Base-by-base conservation (phyloP, 768 basidiomycete genomes). In the Grammothele lineata region DNA sequence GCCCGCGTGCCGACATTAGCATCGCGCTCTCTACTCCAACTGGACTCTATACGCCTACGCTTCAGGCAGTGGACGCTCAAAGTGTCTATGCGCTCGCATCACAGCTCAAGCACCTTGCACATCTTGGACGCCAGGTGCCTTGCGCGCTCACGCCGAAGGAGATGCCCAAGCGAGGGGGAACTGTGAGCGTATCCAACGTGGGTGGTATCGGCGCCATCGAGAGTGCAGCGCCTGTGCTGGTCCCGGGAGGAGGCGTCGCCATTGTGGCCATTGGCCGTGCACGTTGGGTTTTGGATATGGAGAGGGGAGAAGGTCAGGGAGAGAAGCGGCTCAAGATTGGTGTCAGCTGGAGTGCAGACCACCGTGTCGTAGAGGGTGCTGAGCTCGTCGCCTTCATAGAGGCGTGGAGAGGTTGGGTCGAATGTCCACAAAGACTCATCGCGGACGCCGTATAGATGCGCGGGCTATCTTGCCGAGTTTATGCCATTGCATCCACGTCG, bases 371-470 rank as follows among this genome's bases (percentile, higher is more conserved):
- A 9, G 91, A 94, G 61, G 91, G 91, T 4, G 91, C 90, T 1
- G 91, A 94, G 67, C 62, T 94, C 51, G 89, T 87, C 43, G 89
- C 87, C 53, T 91, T 94, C 62, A 85, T 91, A 50, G 89, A 92
- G 69, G 71, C 74, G 35, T 94, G 91, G 91, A 78, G 90, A 50
- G 70, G 66, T 14, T 89, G 81, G 72, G 85, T 92, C 14, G 90
- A 92, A 67, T 62, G 67, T 2, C 92, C 92, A 3, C 78, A 75
- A 62, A 71, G 85, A 62, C 59, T 91, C 50, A 75, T 90, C 55
- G 87, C 57, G 3, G 73, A 74, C 37, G 69, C 68, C 0, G 56
- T 73, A 6, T 56, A 45, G 37, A 24, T 9, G 10, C 14, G 27
- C 27, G 27, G 14, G 8, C 8, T 30, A n/a, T n/a, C n/a, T n/a